phyloP scores from a whole-genome alignment of 2,329 filamentous ascomycete genomes.

The Corinectria fuckeliana region DNA sequence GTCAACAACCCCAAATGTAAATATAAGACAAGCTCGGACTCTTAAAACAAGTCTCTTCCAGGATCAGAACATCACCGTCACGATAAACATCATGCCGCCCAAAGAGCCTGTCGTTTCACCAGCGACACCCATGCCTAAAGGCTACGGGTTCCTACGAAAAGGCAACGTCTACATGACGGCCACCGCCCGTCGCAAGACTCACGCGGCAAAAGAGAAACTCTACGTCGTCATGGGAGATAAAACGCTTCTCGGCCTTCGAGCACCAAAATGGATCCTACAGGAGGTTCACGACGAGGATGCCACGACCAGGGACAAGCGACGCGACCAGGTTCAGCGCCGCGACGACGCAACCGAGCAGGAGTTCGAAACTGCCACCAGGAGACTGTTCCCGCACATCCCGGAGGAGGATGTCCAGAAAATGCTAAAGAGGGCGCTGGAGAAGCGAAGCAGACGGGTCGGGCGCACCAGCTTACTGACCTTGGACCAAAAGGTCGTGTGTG shows the following conservation, averaged over 20 bases:
- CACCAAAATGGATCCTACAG: conserved; percentile 12
- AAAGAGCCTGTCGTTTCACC: conserved; percentile 1
- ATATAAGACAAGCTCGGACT: no score
- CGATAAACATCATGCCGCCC: not conserved
- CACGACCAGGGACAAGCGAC: conserved; percentile 3
- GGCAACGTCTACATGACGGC: conserved; percentile 7
- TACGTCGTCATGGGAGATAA: conserved; percentile 2
- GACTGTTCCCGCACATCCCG: conserved; percentile 6
- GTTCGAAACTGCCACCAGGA: conserved; percentile 1
- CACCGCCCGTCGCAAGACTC: conserved; percentile 11
- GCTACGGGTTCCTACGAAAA: conserved; percentile 14
- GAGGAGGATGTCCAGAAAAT: conserved; percentile 2
- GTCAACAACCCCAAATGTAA: not conserved
- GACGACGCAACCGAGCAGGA: conserved; percentile 6
- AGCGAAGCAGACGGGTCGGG: conserved; percentile 13
- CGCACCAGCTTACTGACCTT: conserved; percentile 3
- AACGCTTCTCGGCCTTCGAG: not conserved
- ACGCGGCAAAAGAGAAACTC: conserved; percentile 2
- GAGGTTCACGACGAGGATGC: conserved; percentile 2
- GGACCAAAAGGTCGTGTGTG: conserved; percentile 2
- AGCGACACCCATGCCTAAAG: conserved; percentile 6
- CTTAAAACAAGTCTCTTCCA: not conserved
- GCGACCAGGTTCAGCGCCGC: not conserved
- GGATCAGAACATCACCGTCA: not conserved
- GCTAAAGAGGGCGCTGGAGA: conserved; percentile 4